These are phyloP conservation scores for Allium fistulosum DNA, from an alignment of 106 monocot species.

Conservation along the genomic window DNA sequence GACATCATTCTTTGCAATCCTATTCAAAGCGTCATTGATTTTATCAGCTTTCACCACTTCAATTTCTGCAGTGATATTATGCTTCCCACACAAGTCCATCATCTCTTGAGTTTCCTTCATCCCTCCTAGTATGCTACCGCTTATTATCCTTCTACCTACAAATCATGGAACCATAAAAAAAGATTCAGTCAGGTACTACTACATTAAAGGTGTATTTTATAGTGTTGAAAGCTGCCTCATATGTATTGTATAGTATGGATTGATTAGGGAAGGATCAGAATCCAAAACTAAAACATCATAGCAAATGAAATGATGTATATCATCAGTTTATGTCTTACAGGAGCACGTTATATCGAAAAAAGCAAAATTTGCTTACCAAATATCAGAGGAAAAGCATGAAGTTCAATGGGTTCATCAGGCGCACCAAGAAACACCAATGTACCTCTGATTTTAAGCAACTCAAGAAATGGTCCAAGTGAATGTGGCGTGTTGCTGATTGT, in stretches of 20 bases:
- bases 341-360: too few species aligned
- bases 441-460: conserved; percentile 57
- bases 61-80: conserved; percentile 67
- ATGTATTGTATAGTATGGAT: conserved; percentile 14
- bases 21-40: conserved; percentile 63
- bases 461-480: conserved; percentile 49
- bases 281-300: background rate
- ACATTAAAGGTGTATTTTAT: too few species aligned
- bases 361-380: conserved; percentile 24
- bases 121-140: conserved; percentile 63
- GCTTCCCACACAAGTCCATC: conserved; percentile 71
- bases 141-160: conserved; percentile 2
- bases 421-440: conserved; percentile 46
- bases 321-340: too few species aligned
- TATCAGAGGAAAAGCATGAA: conserved; percentile 62
- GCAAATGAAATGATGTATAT: too few species aligned
- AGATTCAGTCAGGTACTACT: too few species aligned
- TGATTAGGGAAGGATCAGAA: background rate
- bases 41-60: conserved; percentile 38
- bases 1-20: conserved; percentile 70
- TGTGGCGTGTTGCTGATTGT: conserved; percentile 42
- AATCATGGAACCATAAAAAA: background rate
- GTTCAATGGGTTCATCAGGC: conserved; percentile 54
- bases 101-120: conserved; percentile 95
- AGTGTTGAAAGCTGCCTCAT: background rate